Evolutionary conservation across 169 alveolate species (phyloP).

Genomic region (Neospora caninum): DNA sequence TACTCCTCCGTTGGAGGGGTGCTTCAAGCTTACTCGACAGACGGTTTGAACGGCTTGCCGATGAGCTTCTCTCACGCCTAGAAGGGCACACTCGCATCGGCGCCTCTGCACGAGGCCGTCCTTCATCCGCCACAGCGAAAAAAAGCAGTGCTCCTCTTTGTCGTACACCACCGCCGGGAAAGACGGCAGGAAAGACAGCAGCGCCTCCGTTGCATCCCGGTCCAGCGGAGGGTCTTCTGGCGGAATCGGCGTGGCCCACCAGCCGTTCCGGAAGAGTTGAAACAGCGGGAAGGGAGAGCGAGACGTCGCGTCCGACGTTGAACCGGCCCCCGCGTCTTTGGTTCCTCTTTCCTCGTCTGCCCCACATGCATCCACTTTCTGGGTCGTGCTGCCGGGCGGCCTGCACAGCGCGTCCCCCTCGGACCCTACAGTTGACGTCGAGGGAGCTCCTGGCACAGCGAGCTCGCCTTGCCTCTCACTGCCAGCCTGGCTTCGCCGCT

Average conservation of each 20-base stretch:
- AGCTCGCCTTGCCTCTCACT: not conserved
- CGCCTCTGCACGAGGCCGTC: conserved; percentile 65
- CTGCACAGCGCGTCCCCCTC: too few species aligned
- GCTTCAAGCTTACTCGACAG: conserved; percentile 5
- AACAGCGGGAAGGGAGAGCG: not conserved
- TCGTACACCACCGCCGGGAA: conserved; percentile 52
- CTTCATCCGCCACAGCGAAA: conserved; percentile 53
- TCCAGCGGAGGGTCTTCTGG: not conserved
- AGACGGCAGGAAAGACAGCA: conserved; percentile 4
- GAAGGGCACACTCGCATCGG: not conserved
- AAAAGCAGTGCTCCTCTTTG: conserved; percentile 28
- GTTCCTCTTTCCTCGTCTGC: too few species aligned
- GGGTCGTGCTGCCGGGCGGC: too few species aligned
- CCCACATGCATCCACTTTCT: too few species aligned
- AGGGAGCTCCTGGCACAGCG: not conserved
- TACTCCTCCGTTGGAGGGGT: too few species aligned
- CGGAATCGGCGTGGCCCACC: not conserved
- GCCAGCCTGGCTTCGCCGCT: not conserved
- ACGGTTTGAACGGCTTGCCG: conserved; percentile 66
- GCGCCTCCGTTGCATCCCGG: not conserved
- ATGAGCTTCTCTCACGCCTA: conserved; percentile 66
- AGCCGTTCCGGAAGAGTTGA: conserved; percentile 3
- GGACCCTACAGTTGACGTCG: not conserved
- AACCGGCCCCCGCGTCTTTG: too few species aligned
- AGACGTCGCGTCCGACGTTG: too few species aligned